Percentiles rank a stretch among this genome's conserved stretches.
These are phyloP conservation scores for Moricandia arvensis DNA, from an alignment of 345 rosid genomes.

Conservation along the genomic window DNA sequence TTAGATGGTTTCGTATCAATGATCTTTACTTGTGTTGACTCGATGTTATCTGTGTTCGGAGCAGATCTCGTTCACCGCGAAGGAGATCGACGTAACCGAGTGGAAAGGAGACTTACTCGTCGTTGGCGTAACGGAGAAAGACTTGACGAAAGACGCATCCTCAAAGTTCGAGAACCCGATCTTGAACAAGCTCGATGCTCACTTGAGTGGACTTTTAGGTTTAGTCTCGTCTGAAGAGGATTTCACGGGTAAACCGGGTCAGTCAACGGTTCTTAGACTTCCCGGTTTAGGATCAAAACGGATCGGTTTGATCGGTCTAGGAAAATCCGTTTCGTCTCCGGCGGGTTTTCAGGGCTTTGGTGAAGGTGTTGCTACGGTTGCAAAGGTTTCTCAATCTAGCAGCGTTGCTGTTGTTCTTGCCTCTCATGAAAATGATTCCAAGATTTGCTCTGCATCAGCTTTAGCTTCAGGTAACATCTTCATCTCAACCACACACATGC, in stretches of 20 bases:
- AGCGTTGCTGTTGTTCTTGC: constrained; percentile 64
- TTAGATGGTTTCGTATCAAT: no score
- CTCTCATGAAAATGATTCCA: constrained; percentile 54
- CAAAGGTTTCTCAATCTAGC: constrained; percentile 69
- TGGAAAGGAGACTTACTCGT: constrained; percentile 93
- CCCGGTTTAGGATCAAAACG: constrained; percentile 76
- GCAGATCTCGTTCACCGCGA: constrained; percentile 75
- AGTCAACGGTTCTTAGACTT: constrained; percentile 71
- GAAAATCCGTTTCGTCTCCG: constrained; percentile 55
- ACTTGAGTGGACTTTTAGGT: constrained; percentile 63
- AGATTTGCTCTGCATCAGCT: constrained; percentile 65
- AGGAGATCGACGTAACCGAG: constrained; percentile 63
- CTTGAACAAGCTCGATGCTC: constrained; percentile 65
- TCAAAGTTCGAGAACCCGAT: constrained; percentile 72
- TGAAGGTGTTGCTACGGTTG: constrained; percentile 65
- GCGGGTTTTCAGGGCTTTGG: constrained; percentile 56
- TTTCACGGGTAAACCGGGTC: constrained; percentile 79
- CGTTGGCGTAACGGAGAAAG: constrained; percentile 92
- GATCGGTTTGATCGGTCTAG: constrained; percentile 84
- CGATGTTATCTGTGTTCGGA: background rate
- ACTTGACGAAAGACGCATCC: constrained; percentile 52
- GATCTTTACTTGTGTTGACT: background rate
- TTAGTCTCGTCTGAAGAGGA: constrained; percentile 83
- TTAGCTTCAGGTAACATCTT: constrained; percentile 65
- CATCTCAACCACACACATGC: no score